phyloP scores from a whole-genome alignment of 2,329 filamentous ascomycete genomes.

The Claviceps monticola region DNA sequence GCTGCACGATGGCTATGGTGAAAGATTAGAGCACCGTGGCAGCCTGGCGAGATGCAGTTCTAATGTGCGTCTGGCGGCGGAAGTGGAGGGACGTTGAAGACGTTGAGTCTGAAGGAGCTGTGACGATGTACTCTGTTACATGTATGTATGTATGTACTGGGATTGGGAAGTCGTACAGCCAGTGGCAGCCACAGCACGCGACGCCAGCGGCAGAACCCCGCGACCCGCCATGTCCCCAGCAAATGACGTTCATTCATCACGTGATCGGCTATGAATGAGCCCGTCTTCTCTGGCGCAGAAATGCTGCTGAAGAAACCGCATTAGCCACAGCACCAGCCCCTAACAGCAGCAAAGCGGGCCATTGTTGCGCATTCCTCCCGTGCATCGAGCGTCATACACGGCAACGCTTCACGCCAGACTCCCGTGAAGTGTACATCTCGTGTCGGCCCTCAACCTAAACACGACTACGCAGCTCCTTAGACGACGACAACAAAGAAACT shows the following conservation, averaged over 20 bases:
- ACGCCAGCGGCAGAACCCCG: not conserved
- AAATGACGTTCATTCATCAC: not conserved
- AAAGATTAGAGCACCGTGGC: not conserved
- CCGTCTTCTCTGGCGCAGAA: no score
- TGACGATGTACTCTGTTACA: conserved; percentile 11
- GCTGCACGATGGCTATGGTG: not conserved
- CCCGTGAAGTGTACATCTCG: no score
- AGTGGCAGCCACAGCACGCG: not conserved
- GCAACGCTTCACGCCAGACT: not conserved
- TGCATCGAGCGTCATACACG: not conserved
- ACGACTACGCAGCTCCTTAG: not conserved
- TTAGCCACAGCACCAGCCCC: no score
- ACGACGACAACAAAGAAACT: not conserved
- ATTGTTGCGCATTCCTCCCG: not conserved
- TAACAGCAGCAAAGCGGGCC: no score
- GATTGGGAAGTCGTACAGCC: not conserved
- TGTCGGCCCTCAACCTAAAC: not conserved
- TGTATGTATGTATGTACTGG: no score
- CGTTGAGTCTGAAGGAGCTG: conserved; percentile 10
- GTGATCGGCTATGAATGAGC: not conserved
- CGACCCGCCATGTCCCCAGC: not conserved
- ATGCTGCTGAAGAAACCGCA: no score
- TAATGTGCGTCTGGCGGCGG: conserved; percentile 3
- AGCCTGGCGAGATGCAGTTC: not conserved
- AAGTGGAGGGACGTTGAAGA: conserved; percentile 7